Evolutionary conservation across 441 rosid genomes (phyloP), one percentile per base, ranked within the genome.

Genomic region (Populus hybrid): DNA sequence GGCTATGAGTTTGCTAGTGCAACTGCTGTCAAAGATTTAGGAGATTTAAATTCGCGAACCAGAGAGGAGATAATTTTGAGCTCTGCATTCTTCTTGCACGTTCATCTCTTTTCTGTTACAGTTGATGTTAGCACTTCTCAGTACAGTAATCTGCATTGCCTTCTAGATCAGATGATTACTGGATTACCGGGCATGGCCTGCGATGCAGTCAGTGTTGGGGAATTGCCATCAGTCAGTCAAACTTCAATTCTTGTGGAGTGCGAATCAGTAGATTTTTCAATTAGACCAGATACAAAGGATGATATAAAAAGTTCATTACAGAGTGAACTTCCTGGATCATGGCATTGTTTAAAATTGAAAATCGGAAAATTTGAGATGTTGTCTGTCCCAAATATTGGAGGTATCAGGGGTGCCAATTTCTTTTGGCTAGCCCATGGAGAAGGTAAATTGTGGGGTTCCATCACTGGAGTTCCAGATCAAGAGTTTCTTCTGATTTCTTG

Each of bases 271-370:
- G 97, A 94, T 84, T 79, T 93, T 87, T 81, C 83, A 70, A 80
- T 97, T 79, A 88, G 87, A 84, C 97, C 93, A 68, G 89, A 89
- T 75, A 76, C 80, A 68, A 87, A 71, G 78, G 88, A 82, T 63
- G 32, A 30, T 30, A 75, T 86, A 42, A 88, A 86, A 79, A 80
- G 83, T 75, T 87, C 93, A 70, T 83, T 93, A 80, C 98, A 91
- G 87, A 86, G 77, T 77, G 98, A 93, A 85, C 97, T 94, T 82
- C 94, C 97, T 65, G 98, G 99, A 75, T 87, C 94, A 30, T 97
- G 99, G 99, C 76, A 76, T 81, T 84, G 79, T 81, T 80, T 94
- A 50, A 91, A 88, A 82, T 86, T 97, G 83, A 87, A 84, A 74
- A 79, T 93, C 83, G 84, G 76, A 79, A 91, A 91, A 76, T 79